phyloP scores from a whole-genome alignment of 352 stramenopile genomes.

The Pythium aquatile region DNA sequence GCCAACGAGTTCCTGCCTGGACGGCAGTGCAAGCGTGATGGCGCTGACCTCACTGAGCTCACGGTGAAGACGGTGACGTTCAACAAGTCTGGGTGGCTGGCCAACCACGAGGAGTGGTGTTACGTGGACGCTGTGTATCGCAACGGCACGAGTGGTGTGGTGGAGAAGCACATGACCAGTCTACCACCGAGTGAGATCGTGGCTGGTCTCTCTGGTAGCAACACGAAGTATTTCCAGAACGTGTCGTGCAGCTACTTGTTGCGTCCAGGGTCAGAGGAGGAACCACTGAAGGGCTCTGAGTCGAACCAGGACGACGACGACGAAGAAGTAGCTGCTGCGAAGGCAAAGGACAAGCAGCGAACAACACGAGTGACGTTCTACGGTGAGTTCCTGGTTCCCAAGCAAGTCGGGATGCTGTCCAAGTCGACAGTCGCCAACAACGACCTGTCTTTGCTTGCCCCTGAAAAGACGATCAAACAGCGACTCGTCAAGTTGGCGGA shows the following conservation, averaged over 20 bases:
- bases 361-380: slow-evolving; percentile 20
- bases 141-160: too few relatives aligned
- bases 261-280: slow-evolving; percentile 29
- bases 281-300: too few relatives aligned
- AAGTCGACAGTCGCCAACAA: background rate
- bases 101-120: slow-evolving; percentile 28
- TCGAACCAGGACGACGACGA: too few relatives aligned
- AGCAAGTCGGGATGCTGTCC: background rate
- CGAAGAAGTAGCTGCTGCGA: background rate
- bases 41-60: too few relatives aligned
- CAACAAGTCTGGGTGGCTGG: slow-evolving; percentile 21
- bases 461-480: slow-evolving; percentile 11
- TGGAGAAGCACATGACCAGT: slow-evolving; percentile 30
- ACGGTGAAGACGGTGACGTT: slow-evolving; percentile 30
- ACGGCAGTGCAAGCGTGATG: too few relatives aligned
- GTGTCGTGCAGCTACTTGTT: slow-evolving; percentile 4
- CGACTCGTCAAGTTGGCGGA: slow-evolving; percentile 8
- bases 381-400: slow-evolving; percentile 9
- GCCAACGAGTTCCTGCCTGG: background rate
- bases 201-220: slow-evolving; percentile 9
- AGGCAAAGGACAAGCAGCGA: background rate
- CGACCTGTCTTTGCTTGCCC: background rate
- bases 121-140: slow-evolving; percentile 25
- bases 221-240: slow-evolving; percentile 23
- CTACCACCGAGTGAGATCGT: slow-evolving; percentile 18